Percentiles rank a stretch among this genome's conserved stretches.
Evolutionary conservation across 768 basidiomycete genomes (phyloP).

Genomic region (Xanthoconium purpureum): DNA sequence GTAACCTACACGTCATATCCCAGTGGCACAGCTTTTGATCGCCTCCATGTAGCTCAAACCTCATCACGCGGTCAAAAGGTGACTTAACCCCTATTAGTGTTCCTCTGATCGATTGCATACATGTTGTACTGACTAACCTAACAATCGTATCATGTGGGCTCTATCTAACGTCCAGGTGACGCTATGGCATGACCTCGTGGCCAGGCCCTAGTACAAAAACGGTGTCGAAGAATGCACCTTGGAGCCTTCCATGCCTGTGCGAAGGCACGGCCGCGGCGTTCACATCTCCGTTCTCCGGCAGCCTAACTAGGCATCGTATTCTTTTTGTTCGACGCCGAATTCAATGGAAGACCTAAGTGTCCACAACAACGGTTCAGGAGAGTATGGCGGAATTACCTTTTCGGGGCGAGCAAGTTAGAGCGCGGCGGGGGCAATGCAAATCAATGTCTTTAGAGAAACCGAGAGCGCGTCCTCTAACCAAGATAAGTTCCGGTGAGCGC

Average conservation of each 20-base stretch:
- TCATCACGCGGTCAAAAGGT: not conserved
- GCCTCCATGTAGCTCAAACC: not conserved
- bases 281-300: slow-evolving; percentile 7
- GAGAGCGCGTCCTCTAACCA: not conserved
- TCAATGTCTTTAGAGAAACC: not conserved
- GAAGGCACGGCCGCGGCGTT: slow-evolving; percentile 13
- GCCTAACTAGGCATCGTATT: not conserved
- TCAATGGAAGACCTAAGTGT: slow-evolving; percentile 11
- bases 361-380: slow-evolving; percentile 9
- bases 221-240: slow-evolving; percentile 8
- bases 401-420: not conserved
- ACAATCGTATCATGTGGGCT: slow-evolving; percentile 5
- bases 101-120: slow-evolving; percentile 2
- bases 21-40: slow-evolving; percentile 2
- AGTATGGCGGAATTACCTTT: slow-evolving; percentile 9
- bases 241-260: not conserved
- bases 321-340: slow-evolving; percentile 7
- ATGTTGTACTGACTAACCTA: not conserved
- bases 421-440: slow-evolving; percentile 3
- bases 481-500: slow-evolving; percentile 2
- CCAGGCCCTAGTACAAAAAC: not conserved
- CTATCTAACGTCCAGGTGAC: not conserved
- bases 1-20: not conserved
- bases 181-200: slow-evolving; percentile 2
- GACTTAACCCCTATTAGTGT: slow-evolving; percentile 7